Evolutionary conservation across 1,284 basidiomycete genomes (phyloP).

Genomic region (Leccinum pachyderme): DNA sequence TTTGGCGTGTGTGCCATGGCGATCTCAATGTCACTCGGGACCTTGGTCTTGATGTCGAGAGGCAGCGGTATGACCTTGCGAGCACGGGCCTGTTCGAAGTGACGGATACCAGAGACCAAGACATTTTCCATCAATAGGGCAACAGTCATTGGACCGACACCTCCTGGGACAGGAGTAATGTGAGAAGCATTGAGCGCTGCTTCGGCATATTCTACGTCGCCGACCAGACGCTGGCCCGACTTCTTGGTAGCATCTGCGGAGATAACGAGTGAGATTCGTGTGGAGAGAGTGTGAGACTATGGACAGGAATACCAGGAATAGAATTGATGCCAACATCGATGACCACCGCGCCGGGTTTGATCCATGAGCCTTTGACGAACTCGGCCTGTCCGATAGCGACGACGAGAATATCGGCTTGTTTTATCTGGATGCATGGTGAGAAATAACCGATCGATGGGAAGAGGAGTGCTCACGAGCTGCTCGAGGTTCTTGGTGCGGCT

Average conservation of each 20-base stretch:
- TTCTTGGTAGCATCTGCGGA: conserved; percentile 82
- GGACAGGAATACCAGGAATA: conserved; percentile 63
- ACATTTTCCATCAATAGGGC: conserved; percentile 99
- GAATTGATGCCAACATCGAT: conserved; percentile 99
- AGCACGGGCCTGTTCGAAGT: conserved; percentile 66
- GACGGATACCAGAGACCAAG: conserved; percentile 78
- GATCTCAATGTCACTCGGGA: conserved; percentile 96
- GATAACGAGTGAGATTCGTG: background rate
- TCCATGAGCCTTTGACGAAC: conserved; percentile 91
- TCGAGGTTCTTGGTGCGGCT: conserved; percentile 84
- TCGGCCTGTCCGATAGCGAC: conserved; percentile 92
- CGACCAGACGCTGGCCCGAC: conserved; percentile 93
- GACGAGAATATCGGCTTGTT: conserved; percentile 88
- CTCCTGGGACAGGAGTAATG: conserved; percentile 98
- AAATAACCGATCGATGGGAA: conserved; percentile 6
- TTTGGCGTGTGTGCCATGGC: conserved; percentile 95
- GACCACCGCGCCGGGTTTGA: conserved; percentile 92
- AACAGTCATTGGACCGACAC: conserved; percentile 99
- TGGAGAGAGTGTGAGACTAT: background rate
- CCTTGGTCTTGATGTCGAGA: conserved; percentile 77
- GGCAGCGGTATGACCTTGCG: conserved; percentile 78
- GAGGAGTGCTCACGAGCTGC: conserved; percentile 57
- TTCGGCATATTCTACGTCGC: conserved; percentile 88
- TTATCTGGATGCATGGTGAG: conserved; percentile 50
- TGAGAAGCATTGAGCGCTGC: conserved; percentile 78